Percentiles rank a stretch among this genome's conserved stretches.
Evolutionary conservation across 805 yeast genomes (phyloP).

Genomic region (Wickerhamomyces sydowiorum): DNA sequence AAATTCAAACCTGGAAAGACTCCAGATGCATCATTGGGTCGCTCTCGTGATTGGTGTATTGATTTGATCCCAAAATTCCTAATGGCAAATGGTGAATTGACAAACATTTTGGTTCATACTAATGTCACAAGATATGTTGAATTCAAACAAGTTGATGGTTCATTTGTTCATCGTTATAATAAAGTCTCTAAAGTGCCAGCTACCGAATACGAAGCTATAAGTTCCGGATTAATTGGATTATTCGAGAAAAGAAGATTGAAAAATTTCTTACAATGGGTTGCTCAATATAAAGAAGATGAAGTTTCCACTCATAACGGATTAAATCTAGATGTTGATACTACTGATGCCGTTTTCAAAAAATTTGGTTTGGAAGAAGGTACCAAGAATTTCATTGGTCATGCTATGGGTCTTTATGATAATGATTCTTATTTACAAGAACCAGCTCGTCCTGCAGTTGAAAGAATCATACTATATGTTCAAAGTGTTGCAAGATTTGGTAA

Average conservation of each 20-base stretch:
- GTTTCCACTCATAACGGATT: constrained; percentile 78
- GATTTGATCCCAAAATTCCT: constrained; percentile 94
- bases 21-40: constrained; percentile 69
- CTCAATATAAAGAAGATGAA: constrained; percentile 73
- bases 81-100: constrained; percentile 97
- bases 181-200: constrained; percentile 93
- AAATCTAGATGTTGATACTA: constrained; percentile 80
- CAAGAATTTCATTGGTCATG: constrained; percentile 94
- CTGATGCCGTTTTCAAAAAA: constrained; percentile 85
- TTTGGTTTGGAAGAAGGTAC: constrained; percentile 92
- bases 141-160: constrained; percentile 94
- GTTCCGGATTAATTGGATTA: constrained; percentile 89
- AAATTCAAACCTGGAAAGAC: constrained; percentile 78
- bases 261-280: constrained; percentile 83
- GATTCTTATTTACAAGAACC: constrained; percentile 86
- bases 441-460: constrained; percentile 85
- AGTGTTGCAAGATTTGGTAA: constrained; percentile 94
- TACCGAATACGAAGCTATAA: constrained; percentile 83
- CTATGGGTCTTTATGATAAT: constrained; percentile 95
- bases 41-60: constrained; percentile 97
- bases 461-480: constrained; percentile 79
- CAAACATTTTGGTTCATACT: constrained; percentile 91
- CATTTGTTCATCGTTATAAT: constrained; percentile 82
- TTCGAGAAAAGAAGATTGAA: constrained; percentile 96
- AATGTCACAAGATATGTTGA: constrained; percentile 95